Conservation (phyloP, 2,329 filamentous ascomycete species). For the Penicillium sp. region DNA sequence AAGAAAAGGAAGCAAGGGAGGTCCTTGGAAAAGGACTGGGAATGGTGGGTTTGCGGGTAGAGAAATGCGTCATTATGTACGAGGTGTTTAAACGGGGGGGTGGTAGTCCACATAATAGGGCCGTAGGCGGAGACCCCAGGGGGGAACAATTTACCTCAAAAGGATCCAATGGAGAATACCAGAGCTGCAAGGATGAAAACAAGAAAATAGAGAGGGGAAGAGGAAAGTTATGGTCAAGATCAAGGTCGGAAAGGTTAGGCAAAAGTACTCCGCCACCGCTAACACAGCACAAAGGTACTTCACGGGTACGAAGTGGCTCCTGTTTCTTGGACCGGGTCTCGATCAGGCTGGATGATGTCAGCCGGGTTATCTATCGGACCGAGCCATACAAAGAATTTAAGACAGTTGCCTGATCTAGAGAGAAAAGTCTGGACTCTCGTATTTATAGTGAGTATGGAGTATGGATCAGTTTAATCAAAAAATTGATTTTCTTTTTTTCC, state of each 20-base stretch:
- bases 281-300: constrained; percentile 21
- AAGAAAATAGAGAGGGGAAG: constrained; percentile 3
- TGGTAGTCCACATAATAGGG: constrained; percentile 6
- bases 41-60: constrained; percentile 22
- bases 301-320: constrained; percentile 7
- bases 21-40: constrained; percentile 16
- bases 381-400: neutral
- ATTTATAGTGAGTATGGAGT: neutral
- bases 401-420: neutral
- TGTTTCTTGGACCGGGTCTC: constrained; percentile 8
- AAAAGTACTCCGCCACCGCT: constrained; percentile 27
- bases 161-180: neutral
- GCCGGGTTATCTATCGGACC: constrained; percentile 2
- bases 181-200: neutral
- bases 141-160: neutral
- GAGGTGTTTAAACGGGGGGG: constrained; percentile 21
- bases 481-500: neutral
- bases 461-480: neutral
- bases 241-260: constrained; percentile 5
- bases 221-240: constrained; percentile 7
- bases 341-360: constrained; percentile 3
- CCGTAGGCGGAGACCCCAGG: neutral
- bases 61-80: constrained; percentile 39
- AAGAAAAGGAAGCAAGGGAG: constrained; percentile 18
- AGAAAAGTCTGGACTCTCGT: constrained; percentile 3